Conservation (phyloP, 2,329 filamentous ascomycete species). For the Verticillium tricorpus region DNA sequence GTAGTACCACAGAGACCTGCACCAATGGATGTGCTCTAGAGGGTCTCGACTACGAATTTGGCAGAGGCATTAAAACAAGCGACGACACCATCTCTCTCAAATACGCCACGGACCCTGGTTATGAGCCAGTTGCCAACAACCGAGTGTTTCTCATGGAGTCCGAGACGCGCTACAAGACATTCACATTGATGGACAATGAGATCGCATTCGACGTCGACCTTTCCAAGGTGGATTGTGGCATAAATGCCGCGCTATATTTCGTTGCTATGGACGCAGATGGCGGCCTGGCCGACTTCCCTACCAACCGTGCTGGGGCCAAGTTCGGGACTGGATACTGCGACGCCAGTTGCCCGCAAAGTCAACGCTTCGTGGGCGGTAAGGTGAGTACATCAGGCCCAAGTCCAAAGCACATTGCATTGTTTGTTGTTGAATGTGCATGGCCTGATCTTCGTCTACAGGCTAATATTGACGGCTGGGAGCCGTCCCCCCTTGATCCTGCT, state of each 20-base stretch:
- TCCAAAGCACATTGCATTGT: not conserved
- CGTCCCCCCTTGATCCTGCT: slow-evolving; percentile 44
- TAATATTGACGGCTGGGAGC: slow-evolving; percentile 37
- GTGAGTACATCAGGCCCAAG: not conserved
- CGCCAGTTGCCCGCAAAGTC: slow-evolving; percentile 35
- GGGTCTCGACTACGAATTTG: slow-evolving; percentile 36
- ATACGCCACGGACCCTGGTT: slow-evolving; percentile 38
- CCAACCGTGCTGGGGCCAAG: slow-evolving; percentile 41
- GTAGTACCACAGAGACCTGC: slow-evolving; percentile 33
- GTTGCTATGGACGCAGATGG: slow-evolving; percentile 50
- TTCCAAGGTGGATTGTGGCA: slow-evolving; percentile 56
- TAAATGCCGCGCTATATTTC: slow-evolving; percentile 63
- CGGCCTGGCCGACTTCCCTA: slow-evolving; percentile 35
- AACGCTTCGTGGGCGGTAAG: slow-evolving; percentile 44
- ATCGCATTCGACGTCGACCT: slow-evolving; percentile 65
- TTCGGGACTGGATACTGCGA: slow-evolving; percentile 54
- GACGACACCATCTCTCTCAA: slow-evolving; percentile 43
- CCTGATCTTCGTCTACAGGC: slow-evolving; percentile 12
- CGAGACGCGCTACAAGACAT: slow-evolving; percentile 52
- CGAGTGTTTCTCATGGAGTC: slow-evolving; percentile 56
- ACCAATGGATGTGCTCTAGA: slow-evolving; percentile 39
- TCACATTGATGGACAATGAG: slow-evolving; percentile 57
- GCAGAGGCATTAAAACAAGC: slow-evolving; percentile 42
- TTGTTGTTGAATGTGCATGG: too few relatives aligned
- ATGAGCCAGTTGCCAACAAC: slow-evolving; percentile 29